These are phyloP conservation scores for Ophiocordyceps camponoti-floridani DNA, from an alignment of 2,329 filamentous ascomycete species.

Conservation along the genomic window DNA sequence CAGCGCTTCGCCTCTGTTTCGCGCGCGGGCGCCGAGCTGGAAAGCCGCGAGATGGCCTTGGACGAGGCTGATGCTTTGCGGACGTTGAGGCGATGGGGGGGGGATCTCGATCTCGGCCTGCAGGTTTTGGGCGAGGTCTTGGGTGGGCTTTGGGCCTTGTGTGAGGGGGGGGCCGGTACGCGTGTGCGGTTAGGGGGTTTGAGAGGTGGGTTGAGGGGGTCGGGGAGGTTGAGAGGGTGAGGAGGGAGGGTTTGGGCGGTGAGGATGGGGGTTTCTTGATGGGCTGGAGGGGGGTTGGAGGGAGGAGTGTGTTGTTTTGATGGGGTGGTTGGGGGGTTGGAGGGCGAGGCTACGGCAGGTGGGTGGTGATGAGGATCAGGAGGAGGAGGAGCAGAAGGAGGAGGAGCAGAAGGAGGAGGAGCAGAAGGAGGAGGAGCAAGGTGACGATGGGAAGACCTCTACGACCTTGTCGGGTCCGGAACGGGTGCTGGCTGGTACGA, in stretches of 20 bases:
- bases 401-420: too few relatives aligned
- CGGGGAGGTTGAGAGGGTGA: conserved; percentile 26
- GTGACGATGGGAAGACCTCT: too few relatives aligned
- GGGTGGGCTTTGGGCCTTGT: conserved; percentile 37
- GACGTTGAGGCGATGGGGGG: conserved; percentile 33
- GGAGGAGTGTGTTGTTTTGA: conserved; percentile 34
- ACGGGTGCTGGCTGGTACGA: conserved; percentile 28
- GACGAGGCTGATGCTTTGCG: conserved; percentile 31
- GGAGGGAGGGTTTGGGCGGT: conserved; percentile 15
- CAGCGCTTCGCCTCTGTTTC: too few relatives aligned
- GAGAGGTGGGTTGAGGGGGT: conserved; percentile 37
- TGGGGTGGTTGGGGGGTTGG: conserved; percentile 37
- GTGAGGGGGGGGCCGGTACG: conserved; percentile 37
- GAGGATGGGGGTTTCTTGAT: conserved; percentile 28
- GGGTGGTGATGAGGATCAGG: conserved; percentile 6
- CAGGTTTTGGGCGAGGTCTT: conserved; percentile 39
- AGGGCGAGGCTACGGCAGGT: conserved; percentile 27
- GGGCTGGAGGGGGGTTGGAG: conserved; percentile 40
- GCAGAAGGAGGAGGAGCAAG: too few relatives aligned
- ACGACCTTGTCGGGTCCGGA: conserved; percentile 24
- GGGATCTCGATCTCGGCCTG: conserved; percentile 33
- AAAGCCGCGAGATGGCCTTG: conserved; percentile 19
- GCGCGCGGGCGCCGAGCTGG: conserved; percentile 16
- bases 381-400: conserved; percentile 8
- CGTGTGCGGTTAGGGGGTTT: conserved; percentile 35